Conservation (phyloP, 306 rosid genomes). For the Biancaea sappan region DNA sequence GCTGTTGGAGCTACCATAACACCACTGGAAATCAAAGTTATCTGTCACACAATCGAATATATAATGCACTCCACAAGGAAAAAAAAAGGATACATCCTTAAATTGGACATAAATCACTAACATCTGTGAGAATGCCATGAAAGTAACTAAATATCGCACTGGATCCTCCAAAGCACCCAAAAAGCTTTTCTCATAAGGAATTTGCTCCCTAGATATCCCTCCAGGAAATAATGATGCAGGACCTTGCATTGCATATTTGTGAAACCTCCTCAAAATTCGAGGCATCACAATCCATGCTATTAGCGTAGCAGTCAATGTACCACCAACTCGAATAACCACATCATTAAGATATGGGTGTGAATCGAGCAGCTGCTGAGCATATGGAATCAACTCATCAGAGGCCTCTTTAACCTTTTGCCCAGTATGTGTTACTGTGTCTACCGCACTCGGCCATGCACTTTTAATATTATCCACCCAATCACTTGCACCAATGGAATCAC, state of each 20-base stretch:
- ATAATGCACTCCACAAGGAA: neutral
- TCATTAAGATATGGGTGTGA: constrained; percentile 67
- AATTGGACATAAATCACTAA: constrained; percentile 47
- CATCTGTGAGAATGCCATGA: constrained; percentile 87
- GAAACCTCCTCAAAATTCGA: constrained; percentile 70
- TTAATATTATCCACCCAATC: constrained; percentile 60
- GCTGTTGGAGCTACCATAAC: constrained; percentile 86
- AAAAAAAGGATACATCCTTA: constrained; percentile 17
- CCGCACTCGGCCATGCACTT: constrained; percentile 64
- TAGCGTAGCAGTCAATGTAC: constrained; percentile 62
- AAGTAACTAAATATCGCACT: constrained; percentile 74
- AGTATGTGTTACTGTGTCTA: constrained; percentile 54
- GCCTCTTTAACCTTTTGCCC: constrained; percentile 69
- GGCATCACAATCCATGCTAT: constrained; percentile 93
- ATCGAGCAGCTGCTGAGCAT: constrained; percentile 65
- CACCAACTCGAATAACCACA: constrained; percentile 67
- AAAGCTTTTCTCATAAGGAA: constrained; percentile 82
- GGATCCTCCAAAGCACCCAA: constrained; percentile 98
- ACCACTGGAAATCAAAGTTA: constrained; percentile 66
- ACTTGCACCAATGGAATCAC: constrained; percentile 41
- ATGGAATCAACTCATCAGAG: constrained; percentile 63
- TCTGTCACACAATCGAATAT: constrained; percentile 30
- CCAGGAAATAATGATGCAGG: constrained; percentile 55
- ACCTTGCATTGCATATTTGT: constrained; percentile 66
- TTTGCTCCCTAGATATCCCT: constrained; percentile 37